Evolutionary conservation across 1,139 yeast genomes (phyloP).

Genomic region (Saccharomycopsis hybrid): DNA sequence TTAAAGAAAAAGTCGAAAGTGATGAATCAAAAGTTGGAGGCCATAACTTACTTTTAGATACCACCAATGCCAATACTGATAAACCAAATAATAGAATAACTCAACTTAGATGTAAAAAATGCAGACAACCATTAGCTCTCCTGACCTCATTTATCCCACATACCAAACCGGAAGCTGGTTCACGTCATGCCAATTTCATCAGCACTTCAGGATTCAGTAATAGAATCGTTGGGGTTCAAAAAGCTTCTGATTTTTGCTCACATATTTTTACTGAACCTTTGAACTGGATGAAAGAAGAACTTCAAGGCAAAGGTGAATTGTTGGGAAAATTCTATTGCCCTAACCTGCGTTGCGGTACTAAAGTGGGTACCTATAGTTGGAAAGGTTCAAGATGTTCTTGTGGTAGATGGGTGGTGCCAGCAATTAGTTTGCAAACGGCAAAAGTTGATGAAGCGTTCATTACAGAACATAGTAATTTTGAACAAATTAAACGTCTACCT

Average conservation of each 20-base stretch:
- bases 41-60: not conserved
- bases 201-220: constrained; percentile 16
- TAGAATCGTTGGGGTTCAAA: constrained; percentile 35
- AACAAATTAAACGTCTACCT: constrained; percentile 9
- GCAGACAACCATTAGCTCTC: constrained; percentile 53
- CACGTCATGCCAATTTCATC: constrained; percentile 18
- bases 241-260: constrained; percentile 62
- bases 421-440: constrained; percentile 72
- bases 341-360: constrained; percentile 57
- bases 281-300: constrained; percentile 82
- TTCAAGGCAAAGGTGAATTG: constrained; percentile 52
- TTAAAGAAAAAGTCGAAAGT: not conserved
- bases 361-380: constrained; percentile 78
- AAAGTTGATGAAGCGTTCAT: constrained; percentile 63
- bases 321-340: constrained; percentile 83
- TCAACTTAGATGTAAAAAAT: constrained; percentile 60
- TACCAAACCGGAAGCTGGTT: constrained; percentile 10
- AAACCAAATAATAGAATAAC: constrained; percentile 26
- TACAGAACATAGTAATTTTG: constrained; percentile 19
- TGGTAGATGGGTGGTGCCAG: constrained; percentile 95
- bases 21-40: not conserved
- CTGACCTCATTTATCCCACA: constrained; percentile 29
- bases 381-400: constrained; percentile 92
- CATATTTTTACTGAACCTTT: constrained; percentile 71
- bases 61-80: constrained; percentile 7